Conservation (phyloP, 805 yeast genomes). For the Ogataea dorogensis region DNA sequence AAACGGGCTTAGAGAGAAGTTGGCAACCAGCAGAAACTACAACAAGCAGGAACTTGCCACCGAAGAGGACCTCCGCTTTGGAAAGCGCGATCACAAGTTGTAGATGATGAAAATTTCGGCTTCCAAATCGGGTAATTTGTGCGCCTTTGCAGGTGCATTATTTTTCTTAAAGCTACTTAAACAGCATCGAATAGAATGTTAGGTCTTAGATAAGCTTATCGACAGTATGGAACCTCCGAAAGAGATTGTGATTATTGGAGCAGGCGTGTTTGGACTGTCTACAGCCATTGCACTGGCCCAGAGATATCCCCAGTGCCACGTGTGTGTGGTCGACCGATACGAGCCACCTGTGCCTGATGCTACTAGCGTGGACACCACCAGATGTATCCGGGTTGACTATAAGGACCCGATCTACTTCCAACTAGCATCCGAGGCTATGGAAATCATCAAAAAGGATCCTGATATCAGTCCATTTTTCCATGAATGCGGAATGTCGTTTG, state of each 20-base stretch:
- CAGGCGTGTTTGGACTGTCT: constrained; percentile 52
- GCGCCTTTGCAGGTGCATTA: not conserved
- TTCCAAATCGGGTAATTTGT: not conserved
- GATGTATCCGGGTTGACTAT: constrained; percentile 28
- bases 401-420: constrained; percentile 21
- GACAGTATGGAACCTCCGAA: constrained; percentile 16
- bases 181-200: too few relatives aligned
- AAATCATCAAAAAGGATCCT: constrained; percentile 22
- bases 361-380: constrained; percentile 28
- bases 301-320: constrained; percentile 19
- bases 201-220: too few relatives aligned
- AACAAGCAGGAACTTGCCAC: constrained; percentile 21
- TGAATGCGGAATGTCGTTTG: constrained; percentile 26
- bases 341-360: constrained; percentile 31
- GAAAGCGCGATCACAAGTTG: constrained; percentile 1
- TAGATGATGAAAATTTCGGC: not conserved
- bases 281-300: constrained; percentile 35
- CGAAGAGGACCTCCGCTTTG: constrained; percentile 15
- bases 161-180: too few relatives aligned
- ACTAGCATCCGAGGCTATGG: constrained; percentile 24
- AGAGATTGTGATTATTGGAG: constrained; percentile 40
- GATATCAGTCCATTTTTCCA: constrained; percentile 25
- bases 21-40: constrained; percentile 20
- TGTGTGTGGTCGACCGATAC: constrained; percentile 25
- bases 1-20: constrained; percentile 30